Conservation (phyloP, 176 grass and related monocot genomes). For the Ampelocalamus luodianensis region DNA sequence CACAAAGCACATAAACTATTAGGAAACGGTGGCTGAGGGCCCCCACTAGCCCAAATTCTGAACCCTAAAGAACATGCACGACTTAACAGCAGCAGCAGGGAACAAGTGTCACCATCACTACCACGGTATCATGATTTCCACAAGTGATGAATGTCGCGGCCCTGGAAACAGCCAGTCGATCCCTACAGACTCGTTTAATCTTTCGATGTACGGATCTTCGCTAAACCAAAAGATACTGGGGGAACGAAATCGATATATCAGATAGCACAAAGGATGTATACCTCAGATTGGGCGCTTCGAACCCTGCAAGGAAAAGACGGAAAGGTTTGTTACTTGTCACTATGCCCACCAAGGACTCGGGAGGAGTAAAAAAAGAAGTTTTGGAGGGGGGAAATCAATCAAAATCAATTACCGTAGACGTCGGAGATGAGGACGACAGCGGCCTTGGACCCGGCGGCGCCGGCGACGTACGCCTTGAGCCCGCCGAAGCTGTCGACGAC, state of each 20-base stretch:
- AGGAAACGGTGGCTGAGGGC: background rate
- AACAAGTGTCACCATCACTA: background rate
- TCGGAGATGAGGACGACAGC: slow-evolving; percentile 79
- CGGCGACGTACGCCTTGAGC: slow-evolving; percentile 66
- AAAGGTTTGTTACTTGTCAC: background rate
- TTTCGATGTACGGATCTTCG: background rate
- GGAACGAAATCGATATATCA: background rate
- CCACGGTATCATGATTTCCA: background rate
- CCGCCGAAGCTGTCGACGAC: slow-evolving; percentile 77
- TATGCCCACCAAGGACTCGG: background rate
- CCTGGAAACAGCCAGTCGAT: background rate
- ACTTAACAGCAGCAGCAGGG: background rate
- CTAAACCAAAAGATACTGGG: background rate
- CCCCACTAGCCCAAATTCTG: background rate
- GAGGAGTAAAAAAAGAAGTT: background rate
- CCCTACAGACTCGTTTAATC: background rate
- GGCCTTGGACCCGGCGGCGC: slow-evolving; percentile 46
- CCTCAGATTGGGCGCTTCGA: slow-evolving; percentile 54
- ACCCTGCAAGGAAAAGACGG: background rate
- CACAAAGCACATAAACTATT: too few relatives aligned
- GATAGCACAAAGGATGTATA: background rate
- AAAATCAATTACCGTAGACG: slow-evolving; percentile 54
- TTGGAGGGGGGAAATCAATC: background rate
- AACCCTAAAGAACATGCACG: background rate
- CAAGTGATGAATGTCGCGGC: background rate